These are phyloP conservation scores for Exophiala spinifera DNA, from an alignment of 2,329 filamentous ascomycete species.

Conservation along the genomic window DNA sequence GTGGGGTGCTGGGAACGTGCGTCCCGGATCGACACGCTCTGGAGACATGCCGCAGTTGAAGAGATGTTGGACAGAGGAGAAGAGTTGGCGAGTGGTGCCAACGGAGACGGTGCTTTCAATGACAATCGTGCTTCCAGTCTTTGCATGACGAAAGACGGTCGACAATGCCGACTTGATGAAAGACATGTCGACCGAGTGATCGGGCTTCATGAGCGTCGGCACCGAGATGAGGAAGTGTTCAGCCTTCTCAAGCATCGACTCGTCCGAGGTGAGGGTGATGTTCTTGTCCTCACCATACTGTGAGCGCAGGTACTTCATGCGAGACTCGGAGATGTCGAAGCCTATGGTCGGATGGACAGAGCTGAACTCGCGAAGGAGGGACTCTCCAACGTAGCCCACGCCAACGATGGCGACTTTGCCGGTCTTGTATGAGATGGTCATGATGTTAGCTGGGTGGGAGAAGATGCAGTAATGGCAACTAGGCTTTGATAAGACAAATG, in stretches of 20 bases:
- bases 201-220: slow-evolving; percentile 16
- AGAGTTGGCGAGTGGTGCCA: slow-evolving; percentile 20
- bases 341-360: slow-evolving; percentile 17
- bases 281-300: slow-evolving; percentile 11
- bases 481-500: neutral
- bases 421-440: neutral
- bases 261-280: slow-evolving; percentile 9
- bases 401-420: slow-evolving; percentile 18
- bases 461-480: neutral
- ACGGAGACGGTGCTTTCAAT: slow-evolving; percentile 24
- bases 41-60: slow-evolving; percentile 26
- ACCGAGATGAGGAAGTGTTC: slow-evolving; percentile 24
- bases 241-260: slow-evolving; percentile 9
- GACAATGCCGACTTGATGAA: slow-evolving; percentile 15
- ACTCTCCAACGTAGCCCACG: slow-evolving; percentile 24
- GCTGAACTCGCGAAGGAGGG: slow-evolving; percentile 18
- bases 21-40: slow-evolving; percentile 23
- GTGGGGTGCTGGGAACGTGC: slow-evolving; percentile 12
- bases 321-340: slow-evolving; percentile 19
- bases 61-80: slow-evolving; percentile 5
- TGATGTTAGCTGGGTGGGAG: neutral
- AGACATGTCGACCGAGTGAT: slow-evolving; percentile 18
- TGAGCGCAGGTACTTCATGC: slow-evolving; percentile 12
- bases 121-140: slow-evolving; percentile 19
- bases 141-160: slow-evolving; percentile 15